Evolutionary conservation across 2,329 filamentous ascomycete genomes (phyloP), one percentile per base, ranked within the genome.

Genomic region (Metarhizium humberi): DNA sequence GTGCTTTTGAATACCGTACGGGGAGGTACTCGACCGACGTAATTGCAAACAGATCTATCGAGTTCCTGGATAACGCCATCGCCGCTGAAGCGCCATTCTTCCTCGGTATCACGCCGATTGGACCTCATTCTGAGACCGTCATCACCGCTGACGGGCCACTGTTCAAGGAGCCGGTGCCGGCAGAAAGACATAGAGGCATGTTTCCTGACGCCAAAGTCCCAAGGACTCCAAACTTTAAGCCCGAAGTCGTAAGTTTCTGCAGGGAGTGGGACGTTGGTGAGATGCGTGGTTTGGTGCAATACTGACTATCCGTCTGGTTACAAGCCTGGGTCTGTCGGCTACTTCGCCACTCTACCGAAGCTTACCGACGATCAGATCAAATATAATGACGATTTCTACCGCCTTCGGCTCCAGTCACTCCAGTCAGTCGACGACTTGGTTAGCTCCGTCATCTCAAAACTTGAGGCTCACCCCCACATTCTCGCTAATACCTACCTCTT

Each of bases 51-150:
- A 82, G 85, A 58, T 78, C 84, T 0, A 71, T 78, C 7, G 80
- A 76, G 0, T 81, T 88, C 49, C 67, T 90, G 0, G 76, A 84
- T 4, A 79, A 86, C 51, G 86, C 80, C 0, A 70, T 84, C 2
- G 65, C 70, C 0, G 70, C 73, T 0, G 67, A 74, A 0, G 73
- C 76, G 16, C 87, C 87, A 0, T 90, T 88, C 68, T 89, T 90
- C 63, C 65, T 90, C 4, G 77, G 77, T 0, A 74, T 87, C 8
- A 82, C 86, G 0, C 86, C 86, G 0, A 76, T 85, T 6, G 85
- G 81, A 0, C 86, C 87, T 0, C 87, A 90, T 61, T 77, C 78
- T 18, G 81, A 84, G n/a, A n/a, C n/a, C n/a, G n/a, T n/a, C 54
- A 63, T 61, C 42, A 20, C 6, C 14, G 20, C 16, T 20, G 55